A percentile compares a stretch with the other conserved stretches of the same genome.
These are phyloP conservation scores for Mrakia gelida DNA, from an alignment of 768 basidiomycete genomes.

Conservation along the genomic window DNA sequence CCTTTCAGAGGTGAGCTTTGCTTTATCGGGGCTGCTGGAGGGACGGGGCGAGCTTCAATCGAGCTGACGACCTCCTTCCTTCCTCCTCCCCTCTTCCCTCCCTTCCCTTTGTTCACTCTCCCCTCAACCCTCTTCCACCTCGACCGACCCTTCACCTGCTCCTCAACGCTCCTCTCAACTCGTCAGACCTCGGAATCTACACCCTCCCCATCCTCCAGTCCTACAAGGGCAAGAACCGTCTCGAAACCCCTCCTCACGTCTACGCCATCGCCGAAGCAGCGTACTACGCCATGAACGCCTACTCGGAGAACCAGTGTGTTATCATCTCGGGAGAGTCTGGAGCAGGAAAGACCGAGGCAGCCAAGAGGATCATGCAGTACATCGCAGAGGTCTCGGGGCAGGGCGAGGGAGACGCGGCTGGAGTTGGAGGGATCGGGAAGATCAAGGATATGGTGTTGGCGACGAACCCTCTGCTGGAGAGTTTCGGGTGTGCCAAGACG, in stretches of 20 bases:
- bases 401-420: conserved; percentile 49
- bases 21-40: not conserved
- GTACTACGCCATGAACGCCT: conserved; percentile 99
- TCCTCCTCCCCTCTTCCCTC: not conserved
- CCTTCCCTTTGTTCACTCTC: not conserved
- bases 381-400: conserved; percentile 85
- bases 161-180: conserved; percentile 16
- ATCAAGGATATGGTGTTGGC: conserved; percentile 99
- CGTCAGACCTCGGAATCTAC: conserved; percentile 92
- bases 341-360: conserved; percentile 98
- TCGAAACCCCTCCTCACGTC: conserved; percentile 97
- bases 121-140: not conserved
- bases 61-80: conserved; percentile 9
- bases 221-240: conserved; percentile 94
- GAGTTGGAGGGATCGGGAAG: conserved; percentile 79
- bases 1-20: conserved; percentile 74
- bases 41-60: not conserved
- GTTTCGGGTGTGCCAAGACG: conserved; percentile 98
- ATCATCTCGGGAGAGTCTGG: conserved; percentile 99
- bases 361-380: conserved; percentile 99
- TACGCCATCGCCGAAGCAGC: conserved; percentile 94
- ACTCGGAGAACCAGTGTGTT: conserved; percentile 98
- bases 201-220: conserved; percentile 77
- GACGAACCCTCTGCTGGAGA: conserved; percentile 93
- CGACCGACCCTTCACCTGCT: not conserved